phyloP scores from a whole-genome alignment of 768 basidiomycete species.

The Krasilnikovozyma curviuscula region DNA sequence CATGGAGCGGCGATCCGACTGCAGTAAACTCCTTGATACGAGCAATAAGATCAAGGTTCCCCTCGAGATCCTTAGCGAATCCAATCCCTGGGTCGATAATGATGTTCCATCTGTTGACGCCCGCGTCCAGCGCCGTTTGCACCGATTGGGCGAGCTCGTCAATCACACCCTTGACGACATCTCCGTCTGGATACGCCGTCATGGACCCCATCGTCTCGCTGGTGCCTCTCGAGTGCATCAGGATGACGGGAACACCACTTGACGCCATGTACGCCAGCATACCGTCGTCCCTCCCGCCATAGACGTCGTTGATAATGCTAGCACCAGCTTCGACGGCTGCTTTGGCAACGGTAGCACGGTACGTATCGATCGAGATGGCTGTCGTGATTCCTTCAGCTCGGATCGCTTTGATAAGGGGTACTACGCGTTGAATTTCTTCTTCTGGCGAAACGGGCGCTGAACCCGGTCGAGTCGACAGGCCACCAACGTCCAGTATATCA shows the following conservation, averaged over 20 bases:
- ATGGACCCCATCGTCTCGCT: conserved; percentile 29
- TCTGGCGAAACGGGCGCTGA: conserved; percentile 44
- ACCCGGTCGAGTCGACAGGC: conserved; percentile 76
- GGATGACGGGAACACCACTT: conserved; percentile 53
- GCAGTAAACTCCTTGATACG: conserved; percentile 33
- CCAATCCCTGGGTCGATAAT: conserved; percentile 83
- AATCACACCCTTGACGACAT: conserved; percentile 49
- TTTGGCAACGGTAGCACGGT: conserved; percentile 60
- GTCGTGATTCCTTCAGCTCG: conserved; percentile 19
- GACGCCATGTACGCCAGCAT: conserved; percentile 51
- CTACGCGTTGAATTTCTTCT: conserved; percentile 39
- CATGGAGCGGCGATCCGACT: conserved; percentile 33
- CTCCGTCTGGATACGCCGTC: conserved; percentile 36
- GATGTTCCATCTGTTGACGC: conserved; percentile 70
- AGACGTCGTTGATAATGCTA: conserved; percentile 85
- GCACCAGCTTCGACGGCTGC: conserved; percentile 63
- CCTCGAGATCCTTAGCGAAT: conserved; percentile 69
- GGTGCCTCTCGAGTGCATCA: conserved; percentile 89
- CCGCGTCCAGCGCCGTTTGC: conserved; percentile 43
- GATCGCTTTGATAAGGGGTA: not conserved
- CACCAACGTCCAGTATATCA: conserved; percentile 75
- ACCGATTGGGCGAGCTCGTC: conserved; percentile 54
- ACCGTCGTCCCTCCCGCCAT: conserved; percentile 40
- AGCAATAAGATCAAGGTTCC: conserved; percentile 50
- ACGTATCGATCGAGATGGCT: conserved; percentile 71